Evolutionary conservation across 805 yeast species (phyloP).

Genomic region (Isabelozyma gotoi): DNA sequence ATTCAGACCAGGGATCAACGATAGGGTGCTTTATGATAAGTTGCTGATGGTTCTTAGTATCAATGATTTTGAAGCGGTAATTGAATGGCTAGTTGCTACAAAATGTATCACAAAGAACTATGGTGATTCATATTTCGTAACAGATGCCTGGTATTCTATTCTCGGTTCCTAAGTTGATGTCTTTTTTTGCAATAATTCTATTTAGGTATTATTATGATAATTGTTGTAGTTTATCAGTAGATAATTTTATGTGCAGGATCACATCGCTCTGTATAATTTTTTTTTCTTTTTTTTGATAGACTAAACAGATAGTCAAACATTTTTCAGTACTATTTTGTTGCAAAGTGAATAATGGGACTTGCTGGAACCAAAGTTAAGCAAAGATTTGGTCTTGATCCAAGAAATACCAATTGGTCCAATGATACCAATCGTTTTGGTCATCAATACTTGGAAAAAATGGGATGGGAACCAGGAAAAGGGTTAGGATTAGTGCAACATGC

Average conservation of each 20-base stretch:
- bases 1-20: conserved; percentile 38
- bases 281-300: conserved; percentile 1
- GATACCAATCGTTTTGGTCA: conserved; percentile 85
- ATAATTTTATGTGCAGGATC: conserved; percentile 3
- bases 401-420: conserved; percentile 94
- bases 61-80: conserved; percentile 26
- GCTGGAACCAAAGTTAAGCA: conserved; percentile 81
- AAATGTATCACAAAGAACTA: conserved; percentile 32
- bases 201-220: too few species aligned
- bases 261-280: conserved; percentile 1
- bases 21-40: conserved; percentile 17
- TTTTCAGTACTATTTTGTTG: too few species aligned
- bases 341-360: conserved; percentile 59
- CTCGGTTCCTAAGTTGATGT: conserved; percentile 22
- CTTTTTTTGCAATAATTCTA: background rate
- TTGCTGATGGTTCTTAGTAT: conserved; percentile 28
- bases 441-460: conserved; percentile 73
- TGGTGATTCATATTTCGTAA: conserved; percentile 43
- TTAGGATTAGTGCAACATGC: conserved; percentile 71
- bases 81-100: conserved; percentile 42
- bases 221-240: too few species aligned
- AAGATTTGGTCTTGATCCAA: conserved; percentile 87
- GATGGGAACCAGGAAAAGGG: conserved; percentile 93
- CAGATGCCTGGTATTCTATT: conserved; percentile 45
- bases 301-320: background rate